These are phyloP conservation scores for Ganoderma sinense DNA, from an alignment of 1,284 basidiomycete species.

Conservation along the genomic window DNA sequence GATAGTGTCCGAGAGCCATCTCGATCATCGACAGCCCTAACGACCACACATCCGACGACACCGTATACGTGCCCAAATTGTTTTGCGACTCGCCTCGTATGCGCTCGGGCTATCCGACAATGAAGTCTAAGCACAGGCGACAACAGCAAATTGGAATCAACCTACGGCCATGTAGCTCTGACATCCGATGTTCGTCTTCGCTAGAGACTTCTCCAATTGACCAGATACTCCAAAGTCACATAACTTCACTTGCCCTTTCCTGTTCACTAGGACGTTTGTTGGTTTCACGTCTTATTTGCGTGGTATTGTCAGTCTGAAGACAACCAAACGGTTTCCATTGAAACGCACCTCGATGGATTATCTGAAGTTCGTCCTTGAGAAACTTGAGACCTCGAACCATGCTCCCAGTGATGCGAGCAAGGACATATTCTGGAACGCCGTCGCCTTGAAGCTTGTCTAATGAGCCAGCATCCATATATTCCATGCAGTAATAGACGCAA, in stretches of 20 bases:
- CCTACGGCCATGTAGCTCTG: conserved; percentile 98
- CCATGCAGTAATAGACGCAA: conserved; percentile 96
- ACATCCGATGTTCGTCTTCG: conserved; percentile 99
- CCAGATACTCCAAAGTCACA: conserved; percentile 99
- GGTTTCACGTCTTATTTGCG: conserved; percentile 86
- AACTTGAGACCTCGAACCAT: conserved; percentile 96
- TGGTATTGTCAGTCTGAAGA: neutral
- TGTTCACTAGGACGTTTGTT: conserved; percentile 94
- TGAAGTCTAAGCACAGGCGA: neutral
- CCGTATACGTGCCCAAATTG: conserved; percentile 90
- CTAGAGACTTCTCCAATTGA: conserved; percentile 94
- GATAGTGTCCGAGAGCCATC: conserved; percentile 91
- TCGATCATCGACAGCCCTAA: conserved; percentile 97
- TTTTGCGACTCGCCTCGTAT: conserved; percentile 95
- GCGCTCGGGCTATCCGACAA: conserved; percentile 79
- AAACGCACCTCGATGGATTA: conserved; percentile 89
- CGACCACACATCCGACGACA: conserved; percentile 98
- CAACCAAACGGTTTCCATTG: neutral
- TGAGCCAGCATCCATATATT: conserved; percentile 97
- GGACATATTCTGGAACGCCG: conserved; percentile 84
- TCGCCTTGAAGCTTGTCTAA: conserved; percentile 84
- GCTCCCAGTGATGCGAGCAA: conserved; percentile 83
- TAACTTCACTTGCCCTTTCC: conserved; percentile 90
- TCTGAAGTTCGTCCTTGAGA: conserved; percentile 95
- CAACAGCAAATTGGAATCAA: conserved; percentile 27